phyloP scores from a whole-genome alignment of 495 filamentous ascomycete genomes.

The Aspergillus cavernicola region DNA sequence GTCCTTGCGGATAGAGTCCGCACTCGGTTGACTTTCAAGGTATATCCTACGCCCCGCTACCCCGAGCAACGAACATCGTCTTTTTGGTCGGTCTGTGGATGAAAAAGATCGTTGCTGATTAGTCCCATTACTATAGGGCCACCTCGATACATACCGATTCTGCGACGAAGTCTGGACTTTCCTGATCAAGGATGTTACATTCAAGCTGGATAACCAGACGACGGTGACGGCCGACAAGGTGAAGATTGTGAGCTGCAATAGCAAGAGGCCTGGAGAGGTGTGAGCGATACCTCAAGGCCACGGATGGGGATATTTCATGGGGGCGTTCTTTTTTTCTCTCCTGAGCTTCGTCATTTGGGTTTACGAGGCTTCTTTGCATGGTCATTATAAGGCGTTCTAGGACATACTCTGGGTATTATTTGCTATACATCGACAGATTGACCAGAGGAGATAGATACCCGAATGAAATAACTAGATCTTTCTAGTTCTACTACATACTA shows the following conservation, averaged over 20 bases:
- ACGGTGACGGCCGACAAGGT: slow-evolving; percentile 71
- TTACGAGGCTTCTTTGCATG: background rate
- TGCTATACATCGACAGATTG: slow-evolving; percentile 1
- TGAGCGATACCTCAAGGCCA: slow-evolving; percentile 19
- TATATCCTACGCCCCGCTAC: slow-evolving; percentile 37
- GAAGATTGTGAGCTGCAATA: slow-evolving; percentile 96
- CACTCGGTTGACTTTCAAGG: slow-evolving; percentile 91
- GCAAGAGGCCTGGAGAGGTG: slow-evolving; percentile 73
- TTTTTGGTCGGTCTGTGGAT: background rate
- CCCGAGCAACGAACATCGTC: background rate
- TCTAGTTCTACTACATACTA: no score
- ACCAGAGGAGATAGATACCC: slow-evolving; percentile 6
- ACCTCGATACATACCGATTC: slow-evolving; percentile 98
- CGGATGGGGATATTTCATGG: background rate
- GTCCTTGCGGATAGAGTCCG: slow-evolving; percentile 88
- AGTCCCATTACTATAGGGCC: slow-evolving; percentile 57
- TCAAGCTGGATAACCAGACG: slow-evolving; percentile 86
- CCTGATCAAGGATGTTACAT: slow-evolving; percentile 94
- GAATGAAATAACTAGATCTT: slow-evolving; percentile 3
- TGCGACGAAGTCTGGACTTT: slow-evolving; percentile 99
- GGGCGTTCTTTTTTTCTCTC: slow-evolving; percentile 13
- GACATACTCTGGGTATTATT: background rate
- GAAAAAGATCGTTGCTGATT: slow-evolving; percentile 2
- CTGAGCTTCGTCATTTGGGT: background rate
- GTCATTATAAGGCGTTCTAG: slow-evolving; percentile 11